Evolutionary conservation across 192 early-diverging fungal genomes (phyloP).

Genomic region (Spinellus fusiger): DNA sequence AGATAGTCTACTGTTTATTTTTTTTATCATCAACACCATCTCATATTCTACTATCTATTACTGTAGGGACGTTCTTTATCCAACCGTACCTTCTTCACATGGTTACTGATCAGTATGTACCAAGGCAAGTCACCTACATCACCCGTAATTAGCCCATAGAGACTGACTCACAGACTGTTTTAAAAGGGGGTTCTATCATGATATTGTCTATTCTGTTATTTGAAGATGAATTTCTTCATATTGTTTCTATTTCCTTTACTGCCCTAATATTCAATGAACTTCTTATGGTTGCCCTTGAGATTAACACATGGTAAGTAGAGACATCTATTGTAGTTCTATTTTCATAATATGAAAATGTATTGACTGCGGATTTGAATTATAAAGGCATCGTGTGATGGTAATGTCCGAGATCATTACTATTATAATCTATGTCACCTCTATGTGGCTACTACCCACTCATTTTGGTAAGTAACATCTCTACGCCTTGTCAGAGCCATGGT

Average conservation of each 20-base stretch:
- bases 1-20: background rate
- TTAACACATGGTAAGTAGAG: slow-evolving; percentile 75
- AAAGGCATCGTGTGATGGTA: slow-evolving; percentile 86
- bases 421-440: slow-evolving; percentile 80
- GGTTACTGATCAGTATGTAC: slow-evolving; percentile 95
- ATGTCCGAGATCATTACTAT: slow-evolving; percentile 79
- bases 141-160: too few species aligned
- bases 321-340: background rate
- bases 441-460: slow-evolving; percentile 85
- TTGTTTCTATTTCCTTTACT: slow-evolving; percentile 94
- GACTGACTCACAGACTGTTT: slow-evolving; percentile 67
- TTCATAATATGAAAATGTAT: too few species aligned
- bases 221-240: slow-evolving; percentile 93
- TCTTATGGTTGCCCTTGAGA: slow-evolving; percentile 93
- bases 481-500: background rate
- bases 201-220: slow-evolving; percentile 91
- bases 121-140: slow-evolving; percentile 85
- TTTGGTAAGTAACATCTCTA: slow-evolving; percentile 63
- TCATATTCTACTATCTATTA: too few species aligned
- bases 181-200: slow-evolving; percentile 85
- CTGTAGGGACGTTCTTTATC: slow-evolving; percentile 78
- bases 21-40: too few species aligned
- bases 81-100: slow-evolving; percentile 90
- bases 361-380: too few species aligned
- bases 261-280: slow-evolving; percentile 93